Conservation (phyloP, 192 early-diverging fungal genomes). For the Backusella macrospora region DNA sequence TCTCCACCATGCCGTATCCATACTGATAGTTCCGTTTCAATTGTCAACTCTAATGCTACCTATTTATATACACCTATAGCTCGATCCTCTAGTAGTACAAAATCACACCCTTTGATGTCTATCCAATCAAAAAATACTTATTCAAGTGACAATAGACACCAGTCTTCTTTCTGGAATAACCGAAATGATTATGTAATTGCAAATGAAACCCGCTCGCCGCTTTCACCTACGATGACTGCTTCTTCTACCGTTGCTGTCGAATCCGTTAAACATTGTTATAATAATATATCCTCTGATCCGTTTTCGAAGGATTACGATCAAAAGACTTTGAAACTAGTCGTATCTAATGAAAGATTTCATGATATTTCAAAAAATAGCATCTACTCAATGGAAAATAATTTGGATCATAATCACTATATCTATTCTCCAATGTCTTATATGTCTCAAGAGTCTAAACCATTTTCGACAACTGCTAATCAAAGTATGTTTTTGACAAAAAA, state of each 20-base stretch:
- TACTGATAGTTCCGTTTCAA: background rate
- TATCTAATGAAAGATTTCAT: background rate
- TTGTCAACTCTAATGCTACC: background rate
- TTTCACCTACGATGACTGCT: background rate
- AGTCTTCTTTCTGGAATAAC: background rate
- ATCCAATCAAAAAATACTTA: background rate
- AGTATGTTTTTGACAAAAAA: conserved; percentile 36
- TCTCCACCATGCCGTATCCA: background rate
- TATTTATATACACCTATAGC: background rate
- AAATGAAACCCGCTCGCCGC: background rate
- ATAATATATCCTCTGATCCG: background rate
- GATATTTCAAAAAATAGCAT: background rate
- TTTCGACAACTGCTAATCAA: background rate
- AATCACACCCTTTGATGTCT: background rate
- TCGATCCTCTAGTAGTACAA: background rate
- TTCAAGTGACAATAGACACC: background rate
- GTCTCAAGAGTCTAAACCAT: background rate
- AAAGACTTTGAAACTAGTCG: background rate
- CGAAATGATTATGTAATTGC: background rate
- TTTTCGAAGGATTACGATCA: background rate
- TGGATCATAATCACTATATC: background rate
- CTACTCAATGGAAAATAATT: background rate
- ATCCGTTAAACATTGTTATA: background rate
- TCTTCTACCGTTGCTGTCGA: background rate
- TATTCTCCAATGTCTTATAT: background rate